phyloP scores from a whole-genome alignment of 169 alveolate species.

The Plasmodium knowlesi region DNA sequence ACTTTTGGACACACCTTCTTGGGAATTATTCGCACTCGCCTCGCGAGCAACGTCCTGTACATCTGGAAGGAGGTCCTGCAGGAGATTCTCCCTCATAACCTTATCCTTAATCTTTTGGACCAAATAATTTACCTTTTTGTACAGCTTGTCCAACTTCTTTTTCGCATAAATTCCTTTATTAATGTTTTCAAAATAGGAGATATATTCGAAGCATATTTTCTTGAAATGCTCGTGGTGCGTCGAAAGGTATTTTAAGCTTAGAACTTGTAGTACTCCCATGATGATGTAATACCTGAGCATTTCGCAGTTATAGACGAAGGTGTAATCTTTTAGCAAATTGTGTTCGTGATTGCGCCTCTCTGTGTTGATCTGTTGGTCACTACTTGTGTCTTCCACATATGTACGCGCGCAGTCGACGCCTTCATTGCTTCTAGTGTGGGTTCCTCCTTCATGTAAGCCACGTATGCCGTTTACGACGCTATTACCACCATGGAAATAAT shows the following conservation, averaged over 20 bases:
- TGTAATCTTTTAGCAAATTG: not conserved
- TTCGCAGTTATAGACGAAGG: constrained; percentile 68
- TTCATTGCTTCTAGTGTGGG: not conserved
- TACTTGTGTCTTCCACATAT: not conserved
- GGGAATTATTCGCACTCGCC: not conserved
- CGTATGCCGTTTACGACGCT: not conserved
- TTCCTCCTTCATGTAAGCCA: not conserved
- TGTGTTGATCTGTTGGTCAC: not conserved
- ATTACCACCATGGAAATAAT: constrained; percentile 24
- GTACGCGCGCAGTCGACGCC: not conserved
- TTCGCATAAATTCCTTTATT: constrained; percentile 19
- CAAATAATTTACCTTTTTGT: constrained; percentile 20
- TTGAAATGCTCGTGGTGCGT: constrained; percentile 61
- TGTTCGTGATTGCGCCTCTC: not conserved
- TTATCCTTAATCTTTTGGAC: constrained; percentile 53
- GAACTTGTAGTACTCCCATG: constrained; percentile 66
- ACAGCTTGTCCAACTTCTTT: constrained; percentile 24
- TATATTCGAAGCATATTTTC: constrained; percentile 68
- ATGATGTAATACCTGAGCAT: constrained; percentile 64
- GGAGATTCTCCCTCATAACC: not conserved
- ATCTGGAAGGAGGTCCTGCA: not conserved
- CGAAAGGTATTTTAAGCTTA: constrained; percentile 57
- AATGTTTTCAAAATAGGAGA: constrained; percentile 62
- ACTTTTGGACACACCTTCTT: not conserved
- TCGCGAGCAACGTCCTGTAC: not conserved